Conservation (phyloP, 2,329 filamentous ascomycete genomes). For the Fusarium goolgardi region DNA sequence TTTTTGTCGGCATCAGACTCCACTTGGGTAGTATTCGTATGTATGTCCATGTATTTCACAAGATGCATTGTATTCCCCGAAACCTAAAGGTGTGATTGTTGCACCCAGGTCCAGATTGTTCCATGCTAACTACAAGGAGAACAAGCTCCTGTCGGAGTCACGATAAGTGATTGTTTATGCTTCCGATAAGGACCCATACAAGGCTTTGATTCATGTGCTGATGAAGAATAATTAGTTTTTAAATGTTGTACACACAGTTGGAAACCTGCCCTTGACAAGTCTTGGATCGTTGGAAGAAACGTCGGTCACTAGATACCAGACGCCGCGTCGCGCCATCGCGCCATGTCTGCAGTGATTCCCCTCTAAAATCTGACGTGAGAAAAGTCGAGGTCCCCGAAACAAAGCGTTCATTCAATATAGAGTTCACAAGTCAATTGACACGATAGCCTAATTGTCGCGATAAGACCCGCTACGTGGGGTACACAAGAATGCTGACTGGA, state of each 20-base stretch:
- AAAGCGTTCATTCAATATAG: neutral
- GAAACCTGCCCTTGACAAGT: fast-evolving
- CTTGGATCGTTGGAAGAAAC: too few relatives aligned
- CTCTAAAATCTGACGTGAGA: conserved; percentile 18
- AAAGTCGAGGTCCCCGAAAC: neutral
- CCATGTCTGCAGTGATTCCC: neutral
- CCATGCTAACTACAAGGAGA: neutral
- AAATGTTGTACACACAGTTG: neutral
- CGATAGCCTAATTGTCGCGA: neutral
- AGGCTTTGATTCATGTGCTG: neutral
- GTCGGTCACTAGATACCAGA: neutral
- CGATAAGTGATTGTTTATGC: too few relatives aligned
- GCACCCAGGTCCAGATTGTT: neutral
- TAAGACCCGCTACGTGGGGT: neutral
- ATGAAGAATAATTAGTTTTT: neutral
- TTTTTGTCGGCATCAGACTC: neutral
- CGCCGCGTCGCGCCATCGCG: neutral
- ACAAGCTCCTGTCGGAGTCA: neutral
- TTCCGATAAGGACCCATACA: neutral
- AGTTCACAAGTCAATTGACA: neutral
- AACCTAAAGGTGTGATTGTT: neutral
- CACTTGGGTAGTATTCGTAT: too few relatives aligned
- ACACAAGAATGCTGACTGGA: neutral
- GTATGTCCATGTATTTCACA: neutral
- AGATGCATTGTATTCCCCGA: neutral